Evolutionary conservation across 2,329 filamentous ascomycete genomes (phyloP).

Genomic region (Pseudogymnoascus sp.): DNA sequence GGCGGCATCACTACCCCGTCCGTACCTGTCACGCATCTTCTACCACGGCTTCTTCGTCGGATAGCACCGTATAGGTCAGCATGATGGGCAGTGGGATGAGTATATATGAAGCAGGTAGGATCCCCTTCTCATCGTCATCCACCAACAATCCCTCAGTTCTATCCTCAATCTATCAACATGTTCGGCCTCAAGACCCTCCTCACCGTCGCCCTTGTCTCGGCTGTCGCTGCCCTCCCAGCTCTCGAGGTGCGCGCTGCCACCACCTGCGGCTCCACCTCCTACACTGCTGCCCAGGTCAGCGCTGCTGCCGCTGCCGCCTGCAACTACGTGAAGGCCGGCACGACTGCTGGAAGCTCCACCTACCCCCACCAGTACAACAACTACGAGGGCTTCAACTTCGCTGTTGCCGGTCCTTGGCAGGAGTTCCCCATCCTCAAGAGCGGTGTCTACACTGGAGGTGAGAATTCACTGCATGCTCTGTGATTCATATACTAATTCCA

Average conservation of each 20-base stretch:
- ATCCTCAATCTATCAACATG: not conserved
- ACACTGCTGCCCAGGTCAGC: conserved; percentile 42
- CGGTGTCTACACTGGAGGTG: conserved; percentile 49
- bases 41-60: not conserved
- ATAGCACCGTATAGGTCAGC: not conserved
- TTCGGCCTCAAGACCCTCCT: conserved; percentile 9
- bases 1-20: not conserved
- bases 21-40: not conserved
- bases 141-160: not conserved
- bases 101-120: not conserved
- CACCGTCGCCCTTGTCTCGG: conserved; percentile 11
- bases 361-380: conserved; percentile 55
- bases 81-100: not conserved
- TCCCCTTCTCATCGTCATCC: not conserved
- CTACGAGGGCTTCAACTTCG: conserved; percentile 55
- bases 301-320: conserved; percentile 46
- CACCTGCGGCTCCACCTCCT: conserved; percentile 47
- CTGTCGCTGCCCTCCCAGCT: conserved; percentile 16
- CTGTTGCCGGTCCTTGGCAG: conserved; percentile 50
- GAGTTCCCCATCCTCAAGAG: conserved; percentile 53
- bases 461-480: conserved; percentile 19
- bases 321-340: conserved; percentile 38
- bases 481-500: conserved; percentile 7
- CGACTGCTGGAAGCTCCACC: conserved; percentile 33
- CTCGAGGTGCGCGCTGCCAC: conserved; percentile 38